Base-by-base conservation (phyloP, 192 early-diverging fungal species). In the Backusella luteola region DNA sequence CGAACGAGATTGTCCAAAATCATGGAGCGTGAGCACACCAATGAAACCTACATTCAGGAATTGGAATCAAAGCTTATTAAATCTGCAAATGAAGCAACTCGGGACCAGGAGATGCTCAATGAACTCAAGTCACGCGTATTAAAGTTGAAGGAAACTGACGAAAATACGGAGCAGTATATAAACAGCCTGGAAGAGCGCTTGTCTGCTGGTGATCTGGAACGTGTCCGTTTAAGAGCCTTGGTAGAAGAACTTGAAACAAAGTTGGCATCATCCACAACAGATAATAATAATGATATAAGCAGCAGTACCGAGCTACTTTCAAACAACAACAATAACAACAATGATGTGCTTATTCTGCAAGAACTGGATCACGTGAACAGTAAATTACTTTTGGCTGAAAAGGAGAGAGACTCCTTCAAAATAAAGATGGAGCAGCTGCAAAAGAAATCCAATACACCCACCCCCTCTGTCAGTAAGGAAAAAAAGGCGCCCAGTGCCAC, bases 91-190 rank as follows among this genome's bases (percentile, higher is more conserved):
- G 85, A 86, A n/a, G 70, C 75, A 29, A 72, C 73, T 29, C 83
- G 69, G 0, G 83, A 86, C 69, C 80, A 81, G 71, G 67, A 73
- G 34, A 23, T 71, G n/a, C 46, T 87, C 4, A 77, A 46, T n/a
- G 85, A 84, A 39, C 63, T 85, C 11, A 69, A 79, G 74, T 69
- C 67, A 8, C 78, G 76, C 63, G 63, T 84, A 56, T 67, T 84
- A 6, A 89, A 90, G 77, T 81, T 88, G 17, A 85, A 85, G 26
- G 90, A 91, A 75, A 75, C 66, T 12, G 82, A 84, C 2, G 76
- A 81, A 42, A 84, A 74, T 26, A 80, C 79, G 2, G 82, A 86
- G 63, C 71, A 78, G 21, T 86, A 86, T 73, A 84, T 86, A 44
- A 79, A 66, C 23, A 74, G 78, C 52, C 74, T 85, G 12, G 85